Evolutionary conservation across 306 rosid species (phyloP), one percentile per base, ranked within the genome.

Genomic region (Fagus crenata): DNA sequence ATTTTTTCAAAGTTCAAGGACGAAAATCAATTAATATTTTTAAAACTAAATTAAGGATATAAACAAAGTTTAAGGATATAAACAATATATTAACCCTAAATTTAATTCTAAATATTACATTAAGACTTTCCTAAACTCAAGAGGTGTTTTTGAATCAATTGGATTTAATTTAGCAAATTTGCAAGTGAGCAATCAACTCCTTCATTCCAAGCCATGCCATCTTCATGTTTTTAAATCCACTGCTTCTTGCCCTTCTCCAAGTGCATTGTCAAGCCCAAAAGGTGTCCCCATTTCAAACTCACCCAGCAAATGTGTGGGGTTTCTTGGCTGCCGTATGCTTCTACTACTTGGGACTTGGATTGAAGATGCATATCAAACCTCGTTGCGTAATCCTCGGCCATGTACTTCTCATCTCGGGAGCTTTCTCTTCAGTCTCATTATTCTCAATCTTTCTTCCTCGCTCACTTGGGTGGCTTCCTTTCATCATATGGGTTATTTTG

Each of bases 211-310:
- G 69, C 75, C 81, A 77, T 55, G 56, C 35, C 17, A 59, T 55
- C 40, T 77, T 77, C 56, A 56, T 42, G 32, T 55, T 40, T 77
- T 43, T 77, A 2, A 77, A 77, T 77, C 69, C 80, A 53, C 32
- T 68, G n/a, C 75, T 77, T 13, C 41, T 77, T 6, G 80, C 68
- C 33, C 55, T 68, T 4, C 54, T 77, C 17, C 80, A 68, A 77
- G 80, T 31, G 58, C 42, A 77, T 53, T 77, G 67, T 35, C 80
- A 22, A 22, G 28, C 0, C 28, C 28, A 22, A 0, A 22, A 22
- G 28, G 0, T 22, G 28, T 22, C 28, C 28, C 28, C 28, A 22
- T 22, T 22, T 0, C 28, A 67, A 53, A 39, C 43, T 6, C 74
- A 54, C 75, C 67, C 58, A 11, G 7, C 6, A 3, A 18, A 18